Percentiles rank a stretch among this genome's conserved stretches.
Conservation (phyloP, 2,329 filamentous ascomycete species). For the Fusarium succisae region DNA sequence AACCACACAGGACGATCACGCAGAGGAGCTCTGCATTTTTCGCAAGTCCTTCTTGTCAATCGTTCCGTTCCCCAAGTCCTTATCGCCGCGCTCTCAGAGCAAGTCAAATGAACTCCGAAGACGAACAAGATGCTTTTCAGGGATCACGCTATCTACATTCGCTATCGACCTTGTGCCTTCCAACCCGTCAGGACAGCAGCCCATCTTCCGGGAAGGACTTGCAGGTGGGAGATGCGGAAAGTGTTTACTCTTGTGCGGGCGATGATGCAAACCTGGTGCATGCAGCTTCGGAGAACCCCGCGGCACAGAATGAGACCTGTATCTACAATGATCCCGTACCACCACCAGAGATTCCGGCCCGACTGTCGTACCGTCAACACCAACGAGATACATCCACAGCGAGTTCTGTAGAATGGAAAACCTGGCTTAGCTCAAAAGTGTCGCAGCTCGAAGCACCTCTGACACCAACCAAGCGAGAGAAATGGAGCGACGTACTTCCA, state of each 20-base stretch:
- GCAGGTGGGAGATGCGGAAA: conserved; percentile 56
- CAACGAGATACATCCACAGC: conserved; percentile 52
- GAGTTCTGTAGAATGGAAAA: conserved; percentile 65
- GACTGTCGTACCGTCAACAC: conserved; percentile 40
- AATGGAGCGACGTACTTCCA: not conserved
- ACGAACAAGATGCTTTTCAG: conserved; percentile 35
- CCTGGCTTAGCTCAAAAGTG: conserved; percentile 62
- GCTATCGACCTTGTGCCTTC: conserved; percentile 52
- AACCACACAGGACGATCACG: conserved; percentile 45
- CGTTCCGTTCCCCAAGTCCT: conserved; percentile 65
- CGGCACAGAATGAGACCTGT: not conserved
- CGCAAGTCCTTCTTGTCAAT: conserved; percentile 59
- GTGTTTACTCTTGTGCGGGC: conserved; percentile 56
- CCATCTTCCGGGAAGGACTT: conserved; percentile 52
- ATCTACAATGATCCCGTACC: conserved; percentile 17
- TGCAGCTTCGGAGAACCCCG: not conserved
- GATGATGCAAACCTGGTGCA: conserved; percentile 31
- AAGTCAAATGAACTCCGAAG: conserved; percentile 53
- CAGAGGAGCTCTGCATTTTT: conserved; percentile 61
- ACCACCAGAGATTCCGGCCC: not conserved
- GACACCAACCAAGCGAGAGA: conserved; percentile 14
- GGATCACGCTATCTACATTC: conserved; percentile 53
- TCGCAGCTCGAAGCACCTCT: conserved; percentile 54
- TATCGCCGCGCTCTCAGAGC: conserved; percentile 63
- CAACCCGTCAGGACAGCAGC: conserved; percentile 52